phyloP scores from a whole-genome alignment of 352 stramenopile species.

The Saprolegnia diclina region DNA sequence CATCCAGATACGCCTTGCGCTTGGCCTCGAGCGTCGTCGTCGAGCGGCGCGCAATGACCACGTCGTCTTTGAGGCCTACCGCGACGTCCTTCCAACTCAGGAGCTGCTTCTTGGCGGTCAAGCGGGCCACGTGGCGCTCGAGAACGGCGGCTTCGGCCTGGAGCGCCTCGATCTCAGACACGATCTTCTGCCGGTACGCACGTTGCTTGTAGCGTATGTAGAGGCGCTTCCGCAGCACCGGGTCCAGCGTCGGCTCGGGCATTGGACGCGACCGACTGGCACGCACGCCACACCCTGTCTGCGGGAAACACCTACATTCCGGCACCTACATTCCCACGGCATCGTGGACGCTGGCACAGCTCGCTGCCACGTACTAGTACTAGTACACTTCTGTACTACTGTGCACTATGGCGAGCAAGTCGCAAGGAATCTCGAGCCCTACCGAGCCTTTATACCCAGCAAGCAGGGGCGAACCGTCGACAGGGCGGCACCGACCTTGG shows the following conservation, averaged over 20 bases:
- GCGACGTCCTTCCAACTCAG: slow-evolving; percentile 21
- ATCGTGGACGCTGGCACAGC: no score
- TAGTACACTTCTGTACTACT: no score
- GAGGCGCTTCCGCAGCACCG: not conserved
- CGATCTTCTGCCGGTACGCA: slow-evolving; percentile 9
- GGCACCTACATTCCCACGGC: no score
- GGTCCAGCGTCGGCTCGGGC: not conserved
- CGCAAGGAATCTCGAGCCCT: no score
- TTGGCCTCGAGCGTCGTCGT: not conserved
- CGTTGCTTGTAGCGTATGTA: slow-evolving; percentile 14
- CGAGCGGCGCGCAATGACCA: not conserved
- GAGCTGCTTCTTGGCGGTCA: not conserved
- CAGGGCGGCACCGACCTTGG: no score
- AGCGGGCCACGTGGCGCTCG: not conserved
- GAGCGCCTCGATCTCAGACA: not conserved
- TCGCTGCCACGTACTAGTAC: no score
- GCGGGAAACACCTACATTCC: no score
- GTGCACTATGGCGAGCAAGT: no score
- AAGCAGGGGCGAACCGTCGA: no score
- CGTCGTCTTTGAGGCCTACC: slow-evolving; percentile 4
- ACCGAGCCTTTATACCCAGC: no score
- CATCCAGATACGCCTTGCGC: slow-evolving; percentile 2
- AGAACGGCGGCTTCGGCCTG: not conserved
- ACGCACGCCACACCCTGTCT: not conserved
- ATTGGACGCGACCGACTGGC: not conserved